Base-by-base conservation (phyloP, 345 rosid species). In the Camelina hispida region DNA sequence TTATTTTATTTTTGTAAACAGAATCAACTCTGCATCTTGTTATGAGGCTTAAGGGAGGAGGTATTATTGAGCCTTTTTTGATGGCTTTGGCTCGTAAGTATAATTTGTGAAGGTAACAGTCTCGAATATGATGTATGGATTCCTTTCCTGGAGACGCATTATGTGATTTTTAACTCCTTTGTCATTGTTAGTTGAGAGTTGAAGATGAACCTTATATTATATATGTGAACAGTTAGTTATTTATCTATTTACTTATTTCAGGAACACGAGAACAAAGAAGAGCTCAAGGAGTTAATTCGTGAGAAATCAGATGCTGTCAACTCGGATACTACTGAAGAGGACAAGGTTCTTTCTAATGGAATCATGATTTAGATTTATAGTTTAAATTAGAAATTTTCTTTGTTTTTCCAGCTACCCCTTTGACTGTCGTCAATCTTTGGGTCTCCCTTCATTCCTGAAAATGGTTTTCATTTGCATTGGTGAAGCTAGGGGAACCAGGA, bases 401-500 rank as follows among this genome's bases (percentile, higher is more conserved):
- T 44, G 2, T 46, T 62, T 52, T 9, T 28, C 30, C 48, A 47
- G 47, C 46, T 51, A 32, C n/a, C 48, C 46, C 3, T 68, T 76
- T 40, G 34, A 4, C 43, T 40, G n/a, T n/a, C n/a, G 69, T 51
- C 58, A 46, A 37, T 64, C 18, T 48, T 62, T 56, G 6, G 76
- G 48, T 15, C 13, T 58, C 30, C 56, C 43, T 38, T 71, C 10
- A 4, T 47, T 57, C 23, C 59, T 66, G 58, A 72, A 78, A 53
- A 12, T 62, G 16, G 42, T 61, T 73, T 42, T 14, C 68, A 14
- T 67, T 35, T 68, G 48, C 61, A 74, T 78, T 91, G 98, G 80
- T 95, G 78, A 95, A 86, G 73, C 81, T 95, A 81, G 99, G 99
- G 52, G 87, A 89, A 77, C 88, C 94, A 13, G 99, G 99, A 38